phyloP scores from a whole-genome alignment of 371 early-diverging fungal species.

The Rhizopus microsporus region DNA sequence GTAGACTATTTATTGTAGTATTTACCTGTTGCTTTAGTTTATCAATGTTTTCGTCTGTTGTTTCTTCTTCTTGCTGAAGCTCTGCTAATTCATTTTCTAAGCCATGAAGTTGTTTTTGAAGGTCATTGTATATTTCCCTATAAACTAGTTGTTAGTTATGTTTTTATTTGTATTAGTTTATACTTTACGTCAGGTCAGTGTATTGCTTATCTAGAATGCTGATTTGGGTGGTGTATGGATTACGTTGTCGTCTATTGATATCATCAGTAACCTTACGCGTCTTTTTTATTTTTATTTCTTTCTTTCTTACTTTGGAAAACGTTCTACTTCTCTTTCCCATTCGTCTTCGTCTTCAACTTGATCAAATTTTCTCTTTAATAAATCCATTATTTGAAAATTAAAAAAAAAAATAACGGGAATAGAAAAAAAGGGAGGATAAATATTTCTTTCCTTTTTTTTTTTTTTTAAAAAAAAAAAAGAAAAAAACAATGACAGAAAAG shows the following conservation, averaged over 20 bases:
- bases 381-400: slow-evolving; percentile 5
- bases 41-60: not conserved
- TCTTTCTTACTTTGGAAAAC: slow-evolving; percentile 2
- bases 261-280: slow-evolving; percentile 14
- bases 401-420: not conserved
- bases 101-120: not conserved
- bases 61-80: slow-evolving; percentile 7
- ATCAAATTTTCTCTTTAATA: not conserved
- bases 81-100: not conserved
- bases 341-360: slow-evolving; percentile 24
- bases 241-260: slow-evolving; percentile 16
- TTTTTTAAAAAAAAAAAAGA: slow-evolving; percentile 12
- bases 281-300: slow-evolving; percentile 8
- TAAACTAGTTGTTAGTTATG: not conserved
- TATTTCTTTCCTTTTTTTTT: slow-evolving; percentile 14
- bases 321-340: slow-evolving; percentile 25
- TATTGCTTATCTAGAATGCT: slow-evolving; percentile 19
- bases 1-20: not conserved
- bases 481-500: slow-evolving; percentile 26
- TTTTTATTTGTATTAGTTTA: not conserved
- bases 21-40: not conserved
- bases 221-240: slow-evolving; percentile 6
- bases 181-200: slow-evolving; percentile 14
- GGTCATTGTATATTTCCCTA: not conserved
- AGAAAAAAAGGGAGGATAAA: slow-evolving; percentile 10